These are phyloP conservation scores for Soucietia sequanensis DNA, from an alignment of 805 yeast genomes.

Conservation along the genomic window DNA sequence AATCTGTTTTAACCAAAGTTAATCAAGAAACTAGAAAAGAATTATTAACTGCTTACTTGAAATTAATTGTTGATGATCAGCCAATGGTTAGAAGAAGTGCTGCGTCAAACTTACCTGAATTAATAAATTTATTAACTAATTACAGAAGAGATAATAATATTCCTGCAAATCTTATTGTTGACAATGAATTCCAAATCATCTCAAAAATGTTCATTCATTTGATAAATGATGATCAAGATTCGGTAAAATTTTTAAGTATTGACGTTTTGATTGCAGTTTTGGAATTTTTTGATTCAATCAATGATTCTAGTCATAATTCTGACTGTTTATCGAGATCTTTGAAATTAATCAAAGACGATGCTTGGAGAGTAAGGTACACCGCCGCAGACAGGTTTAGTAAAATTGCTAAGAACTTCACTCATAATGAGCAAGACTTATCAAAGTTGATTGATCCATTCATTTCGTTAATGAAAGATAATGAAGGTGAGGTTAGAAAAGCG, in stretches of 20 bases:
- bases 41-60: conserved; percentile 64
- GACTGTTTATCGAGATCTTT: conserved; percentile 66
- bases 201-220: conserved; percentile 79
- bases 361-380: conserved; percentile 98
- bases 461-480: conserved; percentile 80
- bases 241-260: conserved; percentile 86
- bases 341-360: conserved; percentile 77
- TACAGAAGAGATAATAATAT: conserved; percentile 31
- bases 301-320: conserved; percentile 57
- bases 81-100: conserved; percentile 98
- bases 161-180: conserved; percentile 31
- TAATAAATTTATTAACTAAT: conserved; percentile 56
- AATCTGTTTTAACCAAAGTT: conserved; percentile 62
- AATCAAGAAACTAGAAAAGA: conserved; percentile 54
- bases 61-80: conserved; percentile 82
- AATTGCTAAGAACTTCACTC: conserved; percentile 64
- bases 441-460: conserved; percentile 72
- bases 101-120: conserved; percentile 74
- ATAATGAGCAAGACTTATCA: conserved; percentile 52
- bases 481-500: conserved; percentile 96
- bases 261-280: conserved; percentile 85
- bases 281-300: conserved; percentile 57
- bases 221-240: conserved; percentile 86
- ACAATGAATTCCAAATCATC: conserved; percentile 68
- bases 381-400: conserved; percentile 90